phyloP scores from a whole-genome alignment of 345 rosid genomes.

The Eucalyptus victrix region DNA sequence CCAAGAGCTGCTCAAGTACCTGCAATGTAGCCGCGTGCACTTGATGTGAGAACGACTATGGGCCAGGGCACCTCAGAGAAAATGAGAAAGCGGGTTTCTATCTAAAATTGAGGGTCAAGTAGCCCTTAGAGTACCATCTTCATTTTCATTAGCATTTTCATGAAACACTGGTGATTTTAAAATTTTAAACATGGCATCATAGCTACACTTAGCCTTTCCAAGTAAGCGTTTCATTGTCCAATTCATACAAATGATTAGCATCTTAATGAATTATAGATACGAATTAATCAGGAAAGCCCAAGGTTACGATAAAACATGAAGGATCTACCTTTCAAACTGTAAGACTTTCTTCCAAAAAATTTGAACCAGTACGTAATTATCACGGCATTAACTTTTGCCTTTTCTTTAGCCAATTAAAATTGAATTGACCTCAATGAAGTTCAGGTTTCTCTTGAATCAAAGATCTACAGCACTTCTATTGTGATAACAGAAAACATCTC shows the following conservation, averaged over 20 bases:
- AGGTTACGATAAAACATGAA: background rate
- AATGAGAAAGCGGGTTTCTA: background rate
- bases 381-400: background rate
- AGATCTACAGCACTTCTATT: background rate
- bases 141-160: background rate
- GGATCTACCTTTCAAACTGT: background rate
- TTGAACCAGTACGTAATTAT: background rate
- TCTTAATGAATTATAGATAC: background rate
- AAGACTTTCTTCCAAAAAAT: background rate
- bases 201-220: background rate
- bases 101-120: background rate
- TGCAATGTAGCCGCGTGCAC: conserved; percentile 5
- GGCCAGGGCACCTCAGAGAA: background rate
- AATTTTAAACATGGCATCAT: background rate
- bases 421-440: background rate
- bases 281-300: background rate
- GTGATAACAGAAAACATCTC: background rate
- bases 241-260: background rate
- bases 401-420: background rate
- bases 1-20: conserved; percentile 55
- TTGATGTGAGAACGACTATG: background rate
- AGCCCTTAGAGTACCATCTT: background rate
- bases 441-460: background rate
- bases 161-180: background rate
- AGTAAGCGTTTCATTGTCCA: background rate